Evolutionary conservation across 169 alveolate genomes (phyloP), one percentile per base, ranked within the genome.

Genomic region (Plasmodium yoelii): DNA sequence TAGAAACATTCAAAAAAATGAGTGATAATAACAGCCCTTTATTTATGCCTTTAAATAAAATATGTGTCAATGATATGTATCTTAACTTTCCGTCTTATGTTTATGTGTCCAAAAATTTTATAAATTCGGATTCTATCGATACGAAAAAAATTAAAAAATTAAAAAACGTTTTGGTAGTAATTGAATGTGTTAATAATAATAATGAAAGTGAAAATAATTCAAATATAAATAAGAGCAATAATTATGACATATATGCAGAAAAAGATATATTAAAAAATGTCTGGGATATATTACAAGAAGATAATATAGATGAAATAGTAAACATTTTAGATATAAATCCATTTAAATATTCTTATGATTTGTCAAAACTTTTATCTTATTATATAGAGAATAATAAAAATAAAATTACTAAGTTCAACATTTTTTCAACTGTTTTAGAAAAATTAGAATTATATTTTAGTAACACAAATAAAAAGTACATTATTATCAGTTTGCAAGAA

Each of bases 101-200:
- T 28, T 86, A 86, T 71, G 91, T 86, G 15, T 86, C 91, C 6
- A 86, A 86, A 70, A 86, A 86, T 71, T 86, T 86, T 70, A 86
- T 69, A 57, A 86, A 86, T 42, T 46, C 22, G 6, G 91, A 86
- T 15, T 15, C 49, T 24, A 86, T 86, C 39, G 71, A 86, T 65
- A 86, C 91, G 3, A 86, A 86, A 22, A 86, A 71, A 42, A 69
- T 56, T 13, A 86, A 86, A 56, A 86, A 86, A 55, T 34, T 86
- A 22, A 86, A 69, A 67, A 86, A 86, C 46, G 87, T 86, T 2
- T 42, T 86, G 56, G 75, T 86, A 12, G 91, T 86, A 24, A 46
- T 86, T 10, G 91, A 86, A 46, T 86, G 91, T 59, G 75, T 70
- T 5, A 26, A 86, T 39, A 69, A 84, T 55, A 53, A 28, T 18